phyloP scores from a whole-genome alignment of 106 monocot species.

The Platanthera guangdongensis region DNA sequence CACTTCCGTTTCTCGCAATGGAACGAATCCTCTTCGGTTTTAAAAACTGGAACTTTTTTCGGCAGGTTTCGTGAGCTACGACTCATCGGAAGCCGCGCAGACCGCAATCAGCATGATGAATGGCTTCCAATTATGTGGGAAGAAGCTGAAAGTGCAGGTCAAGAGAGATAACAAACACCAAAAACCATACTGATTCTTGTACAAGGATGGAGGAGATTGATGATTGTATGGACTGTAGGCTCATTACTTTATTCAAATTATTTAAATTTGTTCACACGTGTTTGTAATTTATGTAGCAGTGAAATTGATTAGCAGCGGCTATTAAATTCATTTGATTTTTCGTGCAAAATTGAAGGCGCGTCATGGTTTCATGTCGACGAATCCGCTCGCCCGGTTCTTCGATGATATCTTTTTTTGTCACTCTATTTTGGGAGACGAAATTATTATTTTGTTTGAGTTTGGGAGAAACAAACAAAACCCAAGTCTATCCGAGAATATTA shows the following conservation, averaged over 20 bases:
- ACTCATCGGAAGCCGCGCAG: constrained; percentile 67
- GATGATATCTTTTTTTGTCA: no score
- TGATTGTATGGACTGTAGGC: constrained; percentile 14
- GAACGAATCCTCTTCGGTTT: background rate
- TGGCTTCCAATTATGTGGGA: constrained; percentile 80
- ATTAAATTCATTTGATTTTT: constrained; percentile 49
- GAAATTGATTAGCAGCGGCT: constrained; percentile 35
- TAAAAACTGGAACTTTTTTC: background rate
- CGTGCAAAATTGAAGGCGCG: background rate
- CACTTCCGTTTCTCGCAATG: background rate
- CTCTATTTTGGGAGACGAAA: no score
- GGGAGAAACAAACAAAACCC: no score
- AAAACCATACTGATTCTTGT: constrained; percentile 55
- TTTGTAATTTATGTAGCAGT: constrained; percentile 58
- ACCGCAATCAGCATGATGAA: constrained; percentile 79
- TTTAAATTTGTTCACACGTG: constrained; percentile 29
- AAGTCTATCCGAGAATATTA: no score
- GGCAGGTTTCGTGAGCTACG: constrained; percentile 98
- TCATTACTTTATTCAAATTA: constrained; percentile 35
- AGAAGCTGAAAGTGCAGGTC: constrained; percentile 95
- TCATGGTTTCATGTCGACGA: background rate
- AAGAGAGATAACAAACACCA: constrained; percentile 79
- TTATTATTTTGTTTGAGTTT: no score
- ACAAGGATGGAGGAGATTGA: constrained; percentile 10
- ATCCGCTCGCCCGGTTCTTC: background rate